Conservation (phyloP, 805 yeast species). For the Wickerhamomyces canadensis region DNA sequence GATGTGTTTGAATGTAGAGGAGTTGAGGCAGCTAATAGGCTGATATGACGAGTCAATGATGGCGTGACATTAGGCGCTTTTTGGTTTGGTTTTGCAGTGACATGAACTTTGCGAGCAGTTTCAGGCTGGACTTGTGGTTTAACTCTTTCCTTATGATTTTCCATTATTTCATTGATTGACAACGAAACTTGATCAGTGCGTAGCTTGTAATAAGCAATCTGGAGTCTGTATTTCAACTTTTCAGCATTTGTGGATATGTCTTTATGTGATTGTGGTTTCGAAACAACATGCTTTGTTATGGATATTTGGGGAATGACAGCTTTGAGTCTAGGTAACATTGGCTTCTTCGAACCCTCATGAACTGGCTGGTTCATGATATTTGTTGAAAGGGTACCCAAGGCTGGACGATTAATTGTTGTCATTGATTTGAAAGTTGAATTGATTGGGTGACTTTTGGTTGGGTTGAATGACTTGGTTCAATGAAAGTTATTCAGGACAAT, state of each 20-base stretch:
- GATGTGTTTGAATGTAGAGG: conserved; percentile 15
- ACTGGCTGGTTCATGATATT: conserved; percentile 12
- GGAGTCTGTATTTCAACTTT: conserved; percentile 40
- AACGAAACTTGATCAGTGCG: conserved; percentile 40
- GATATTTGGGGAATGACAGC: conserved; percentile 3
- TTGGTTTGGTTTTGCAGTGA: background rate
- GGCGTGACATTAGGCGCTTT: conserved; percentile 14
- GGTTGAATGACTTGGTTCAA: too few species aligned
- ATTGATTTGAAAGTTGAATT: conserved; percentile 1
- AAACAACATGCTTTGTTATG: background rate
- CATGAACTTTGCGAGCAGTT: background rate
- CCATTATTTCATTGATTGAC: conserved; percentile 27
- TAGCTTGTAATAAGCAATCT: conserved; percentile 47
- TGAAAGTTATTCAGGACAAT: too few species aligned
- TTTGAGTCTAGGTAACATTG: conserved; percentile 8
- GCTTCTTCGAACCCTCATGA: conserved; percentile 7
- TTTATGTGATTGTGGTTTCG: conserved; percentile 2
- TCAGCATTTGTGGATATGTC: conserved; percentile 25
- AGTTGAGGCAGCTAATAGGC: conserved; percentile 31
- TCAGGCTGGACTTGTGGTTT: background rate
- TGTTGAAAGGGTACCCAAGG: conserved; percentile 14
- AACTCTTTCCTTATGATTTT: conserved; percentile 4
- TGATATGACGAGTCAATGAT: conserved; percentile 24
- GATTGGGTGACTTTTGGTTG: background rate
- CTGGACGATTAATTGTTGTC: conserved; percentile 19